Evolutionary conservation across 306 rosid species (phyloP).

Genomic region (Acacia acuminata): DNA sequence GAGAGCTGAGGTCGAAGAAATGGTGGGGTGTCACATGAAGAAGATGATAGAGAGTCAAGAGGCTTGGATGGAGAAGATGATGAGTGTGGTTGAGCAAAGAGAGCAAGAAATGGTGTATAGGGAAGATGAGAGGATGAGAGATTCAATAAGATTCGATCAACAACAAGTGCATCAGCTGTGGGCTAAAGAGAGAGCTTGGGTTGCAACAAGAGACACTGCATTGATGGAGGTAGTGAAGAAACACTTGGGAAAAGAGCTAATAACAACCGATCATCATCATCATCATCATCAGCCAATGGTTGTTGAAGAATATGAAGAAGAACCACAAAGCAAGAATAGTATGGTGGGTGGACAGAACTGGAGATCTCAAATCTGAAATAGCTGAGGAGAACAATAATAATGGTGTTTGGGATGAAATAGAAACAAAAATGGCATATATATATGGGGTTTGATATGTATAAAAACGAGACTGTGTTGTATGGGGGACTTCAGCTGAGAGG

Average conservation of each 20-base stretch:
- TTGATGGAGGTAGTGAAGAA: constrained; percentile 55
- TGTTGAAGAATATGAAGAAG: constrained; percentile 3
- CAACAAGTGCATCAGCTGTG: constrained; percentile 53
- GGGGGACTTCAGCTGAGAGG: no score
- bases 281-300: constrained; percentile 12
- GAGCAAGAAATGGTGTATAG: constrained; percentile 52
- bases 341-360: constrained; percentile 42
- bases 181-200: constrained; percentile 76
- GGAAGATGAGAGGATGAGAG: constrained; percentile 70
- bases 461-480: no score
- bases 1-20: constrained; percentile 61
- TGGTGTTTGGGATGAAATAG: constrained; percentile 37
- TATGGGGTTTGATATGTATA: no score
- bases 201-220: constrained; percentile 66
- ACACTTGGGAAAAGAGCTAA: constrained; percentile 35
- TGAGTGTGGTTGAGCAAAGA: constrained; percentile 53
- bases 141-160: constrained; percentile 50
- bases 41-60: constrained; percentile 68
- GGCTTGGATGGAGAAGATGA: constrained; percentile 68
- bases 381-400: constrained; percentile 25
- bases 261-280: not conserved
- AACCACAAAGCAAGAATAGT: not conserved
- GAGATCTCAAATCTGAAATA: constrained; percentile 50
- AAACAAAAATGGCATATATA: no score
- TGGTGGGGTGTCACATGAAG: constrained; percentile 60